A percentile compares a stretch with the other conserved stretches of the same genome.
Evolutionary conservation across 2,329 filamentous ascomycete genomes (phyloP).

Genomic region (Claviceps purpurea): DNA sequence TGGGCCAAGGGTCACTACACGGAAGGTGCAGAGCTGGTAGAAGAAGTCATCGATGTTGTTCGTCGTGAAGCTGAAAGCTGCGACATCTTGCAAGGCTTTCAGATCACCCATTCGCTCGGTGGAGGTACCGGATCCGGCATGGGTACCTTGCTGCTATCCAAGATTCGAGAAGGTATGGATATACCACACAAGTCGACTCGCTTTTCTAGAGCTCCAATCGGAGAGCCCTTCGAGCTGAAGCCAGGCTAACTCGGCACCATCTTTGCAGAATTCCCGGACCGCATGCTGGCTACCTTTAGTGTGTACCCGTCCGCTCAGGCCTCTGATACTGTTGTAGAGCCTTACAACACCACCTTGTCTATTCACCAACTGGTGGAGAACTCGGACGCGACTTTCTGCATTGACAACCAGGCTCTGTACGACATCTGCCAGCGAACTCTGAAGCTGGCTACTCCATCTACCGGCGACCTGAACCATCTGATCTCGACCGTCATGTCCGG

Average conservation of each 20-base stretch:
- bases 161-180: slow-evolving; percentile 66
- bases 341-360: slow-evolving; percentile 98
- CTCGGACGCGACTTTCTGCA: slow-evolving; percentile 99
- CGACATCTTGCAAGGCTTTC: slow-evolving; percentile 98
- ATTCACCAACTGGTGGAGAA: slow-evolving; percentile 99
- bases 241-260: neutral
- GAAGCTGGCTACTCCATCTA: slow-evolving; percentile 96
- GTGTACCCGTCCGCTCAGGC: slow-evolving; percentile 98
- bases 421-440: slow-evolving; percentile 99
- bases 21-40: slow-evolving; percentile 95
- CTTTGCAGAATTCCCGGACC: slow-evolving; percentile 75
- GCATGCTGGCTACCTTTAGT: slow-evolving; percentile 99
- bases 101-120: slow-evolving; percentile 99
- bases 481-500: slow-evolving; percentile 99
- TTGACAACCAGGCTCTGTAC: slow-evolving; percentile 99
- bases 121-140: slow-evolving; percentile 99
- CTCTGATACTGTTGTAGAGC: slow-evolving; percentile 98
- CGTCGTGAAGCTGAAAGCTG: slow-evolving; percentile 96
- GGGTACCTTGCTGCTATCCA: slow-evolving; percentile 97
- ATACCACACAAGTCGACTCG: neutral
- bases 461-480: slow-evolving; percentile 98
- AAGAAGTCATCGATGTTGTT: slow-evolving; percentile 94
- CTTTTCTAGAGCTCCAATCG: neutral
- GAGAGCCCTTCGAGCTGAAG: neutral
- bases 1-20: slow-evolving; percentile 99